Base-by-base conservation (phyloP, 2,329 filamentous ascomycete species). In the Parasarocladium wereldwijsianum region DNA sequence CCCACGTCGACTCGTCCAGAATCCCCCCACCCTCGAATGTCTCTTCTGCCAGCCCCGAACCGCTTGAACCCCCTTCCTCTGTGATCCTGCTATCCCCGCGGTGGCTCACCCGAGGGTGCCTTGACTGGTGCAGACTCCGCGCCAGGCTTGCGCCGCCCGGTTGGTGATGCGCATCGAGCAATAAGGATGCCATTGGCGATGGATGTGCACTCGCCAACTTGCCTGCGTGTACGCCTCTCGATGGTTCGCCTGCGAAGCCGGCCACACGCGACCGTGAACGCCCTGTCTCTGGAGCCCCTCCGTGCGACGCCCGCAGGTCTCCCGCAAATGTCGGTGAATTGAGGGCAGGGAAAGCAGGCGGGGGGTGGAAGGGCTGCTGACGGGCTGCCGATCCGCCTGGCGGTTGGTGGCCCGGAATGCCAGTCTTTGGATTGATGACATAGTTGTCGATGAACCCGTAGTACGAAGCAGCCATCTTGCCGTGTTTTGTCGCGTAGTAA, bases 391-490 rank as follows among this genome's bases (percentile, higher is more conserved):
- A n/a, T n/a, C n/a, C n/a, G 3, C 64, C 64, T 3, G 66, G 66
- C 10, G 68, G 66, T 20, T 75, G 54, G 32, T 71, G 64, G 13
- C 71, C 70, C 6, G 70, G 68, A 13, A 76, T 66, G 2, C 73
- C 75, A 6, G 69, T 72, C 49, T 74, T 76, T 4, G 76, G 73
- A 42, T 83, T 82, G 28, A 76, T 70, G 10, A 77, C 72, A 44
- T 98, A 98, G 41, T 93, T 86, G 46, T 94, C 85, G 35, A 94
- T 62, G 50, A 98, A 98, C 3, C 86, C 85, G 44, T 90, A 86
- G 49, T 94, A 90, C 0, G 87, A 96, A 11, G 85, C 82, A n/a
- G 90, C 77, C 83, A 98, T 93, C 58, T 98, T 98, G 38, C 86
- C 83, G 45, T 98, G 86, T 47, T 94, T 94, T 8, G 85, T 84